Base-by-base conservation (phyloP, 2,329 filamentous ascomycete species). In the Aspergillus nomiae region DNA sequence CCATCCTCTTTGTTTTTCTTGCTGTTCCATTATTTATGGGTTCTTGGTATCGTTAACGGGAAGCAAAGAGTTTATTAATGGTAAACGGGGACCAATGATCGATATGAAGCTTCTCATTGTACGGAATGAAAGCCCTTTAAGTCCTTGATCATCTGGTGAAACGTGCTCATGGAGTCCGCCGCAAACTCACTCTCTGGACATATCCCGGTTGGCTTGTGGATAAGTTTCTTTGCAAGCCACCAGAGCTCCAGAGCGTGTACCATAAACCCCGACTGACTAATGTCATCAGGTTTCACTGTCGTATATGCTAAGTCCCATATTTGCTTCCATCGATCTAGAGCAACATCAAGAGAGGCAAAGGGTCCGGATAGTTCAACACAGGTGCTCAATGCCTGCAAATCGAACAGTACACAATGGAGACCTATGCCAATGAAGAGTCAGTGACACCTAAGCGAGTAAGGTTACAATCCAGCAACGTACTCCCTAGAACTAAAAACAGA, bases 11-110 rank as follows among this genome's bases (percentile, higher is more conserved):
- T 4, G 38, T 41, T 41, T 3, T 41, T 2, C 19, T n/a, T 3
- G 16, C 16, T n/a, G 38, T 10, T 10, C 38, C 0, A 9, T 2
- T 1, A 1, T 1, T 16, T n/a, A 3, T 9, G 2, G 0, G 9
- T 7, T 41, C 7, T 7, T 16, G 7, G 4, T n/a, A 3, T n/a
- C 5, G 8, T 41, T 8, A 7, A 6, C 1, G 5, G 34, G 16
- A 16, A n/a, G 8, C 38, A 41, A 41, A 41, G 38, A 41, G 16
- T 4, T 2, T 41, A n/a, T 41, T n/a, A 7, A 41, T 9, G 0
- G 16, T 41, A 9, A 41, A 41, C 19, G 1, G 16, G 38, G 3
- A 41, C 38, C 8, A 19, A 10, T 10, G 19, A 19, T n/a, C 0
- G 7, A 16, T 4, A 4, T 2, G 0, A 4, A 3, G 7, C 9